Conservation (phyloP, 176 grass and related monocot genomes). For the Juncus effusus region DNA sequence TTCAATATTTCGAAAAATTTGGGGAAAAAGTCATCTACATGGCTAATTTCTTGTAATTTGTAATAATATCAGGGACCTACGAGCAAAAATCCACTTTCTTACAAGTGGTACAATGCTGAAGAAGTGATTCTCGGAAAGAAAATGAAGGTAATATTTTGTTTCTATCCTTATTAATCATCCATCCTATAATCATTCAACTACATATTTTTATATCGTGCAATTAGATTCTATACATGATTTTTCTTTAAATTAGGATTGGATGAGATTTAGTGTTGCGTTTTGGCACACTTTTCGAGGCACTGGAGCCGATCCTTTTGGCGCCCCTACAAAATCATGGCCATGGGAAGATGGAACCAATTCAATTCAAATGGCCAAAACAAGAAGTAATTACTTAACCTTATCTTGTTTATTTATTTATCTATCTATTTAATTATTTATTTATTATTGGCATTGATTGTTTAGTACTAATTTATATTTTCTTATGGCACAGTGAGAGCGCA, state of each 20-base stretch:
- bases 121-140: slow-evolving; percentile 95
- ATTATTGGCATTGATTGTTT: background rate
- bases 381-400: slow-evolving; percentile 43
- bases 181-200: background rate
- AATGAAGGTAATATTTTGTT: slow-evolving; percentile 57
- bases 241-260: slow-evolving; percentile 64
- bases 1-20: background rate
- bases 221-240: background rate
- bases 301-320: slow-evolving; percentile 79
- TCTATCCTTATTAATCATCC: background rate
- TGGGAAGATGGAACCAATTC: slow-evolving; percentile 97
- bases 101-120: slow-evolving; percentile 88
- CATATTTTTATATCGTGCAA: background rate
- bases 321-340: slow-evolving; percentile 80
- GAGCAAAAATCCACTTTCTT: slow-evolving; percentile 80
- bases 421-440: background rate
- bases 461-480: slow-evolving; percentile 9
- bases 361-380: slow-evolving; percentile 79
- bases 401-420: slow-evolving; percentile 11
- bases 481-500: slow-evolving; percentile 72
- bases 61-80: slow-evolving; percentile 46
- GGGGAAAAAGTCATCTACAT: background rate
- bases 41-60: slow-evolving; percentile 10
- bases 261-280: slow-evolving; percentile 83
- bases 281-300: slow-evolving; percentile 86